Conservation (phyloP, 768 basidiomycete genomes). For the Galerina sulciceps region DNA sequence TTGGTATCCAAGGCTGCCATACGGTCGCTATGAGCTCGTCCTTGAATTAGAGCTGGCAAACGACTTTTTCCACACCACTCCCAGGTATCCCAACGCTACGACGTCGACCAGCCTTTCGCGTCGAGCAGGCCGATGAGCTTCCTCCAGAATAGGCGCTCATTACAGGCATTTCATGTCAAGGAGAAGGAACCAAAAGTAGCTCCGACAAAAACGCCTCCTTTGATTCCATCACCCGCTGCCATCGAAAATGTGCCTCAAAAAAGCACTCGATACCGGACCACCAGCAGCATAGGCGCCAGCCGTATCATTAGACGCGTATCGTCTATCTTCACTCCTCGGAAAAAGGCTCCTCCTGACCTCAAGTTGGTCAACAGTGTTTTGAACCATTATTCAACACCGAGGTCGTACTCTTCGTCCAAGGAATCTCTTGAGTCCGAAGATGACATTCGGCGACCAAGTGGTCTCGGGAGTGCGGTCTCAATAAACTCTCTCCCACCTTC, state of each 20-base stretch:
- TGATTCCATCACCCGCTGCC: slow-evolving; percentile 17
- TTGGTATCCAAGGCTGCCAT: slow-evolving; percentile 9
- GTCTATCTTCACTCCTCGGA: slow-evolving; percentile 29
- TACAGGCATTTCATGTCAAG: slow-evolving; percentile 9
- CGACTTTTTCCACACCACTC: neutral
- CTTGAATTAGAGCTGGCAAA: slow-evolving; percentile 7
- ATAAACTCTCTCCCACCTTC: slow-evolving; percentile 38
- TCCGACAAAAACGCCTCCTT: slow-evolving; percentile 6
- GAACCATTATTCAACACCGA: slow-evolving; percentile 10
- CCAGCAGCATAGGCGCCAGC: slow-evolving; percentile 15
- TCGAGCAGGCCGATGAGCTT: slow-evolving; percentile 18
- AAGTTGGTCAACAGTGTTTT: slow-evolving; percentile 19
- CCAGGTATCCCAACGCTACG: neutral
- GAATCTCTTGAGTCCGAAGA: slow-evolving; percentile 31
- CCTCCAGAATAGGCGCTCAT: slow-evolving; percentile 20
- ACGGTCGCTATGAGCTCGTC: slow-evolving; percentile 10
- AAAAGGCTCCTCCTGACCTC: slow-evolving; percentile 20
- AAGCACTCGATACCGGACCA: slow-evolving; percentile 8
- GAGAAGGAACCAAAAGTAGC: slow-evolving; percentile 9
- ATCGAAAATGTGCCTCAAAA: slow-evolving; percentile 29
- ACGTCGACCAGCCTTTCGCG: neutral
- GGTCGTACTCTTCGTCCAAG: slow-evolving; percentile 16
- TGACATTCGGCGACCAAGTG: slow-evolving; percentile 52
- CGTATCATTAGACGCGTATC: slow-evolving; percentile 34
- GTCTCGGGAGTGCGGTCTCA: slow-evolving; percentile 43